A percentile compares a stretch with the other conserved stretches of the same genome.
These are phyloP conservation scores for Licmophora abbreviata DNA, from an alignment of 108 stramenopile genomes.

Conservation along the genomic window DNA sequence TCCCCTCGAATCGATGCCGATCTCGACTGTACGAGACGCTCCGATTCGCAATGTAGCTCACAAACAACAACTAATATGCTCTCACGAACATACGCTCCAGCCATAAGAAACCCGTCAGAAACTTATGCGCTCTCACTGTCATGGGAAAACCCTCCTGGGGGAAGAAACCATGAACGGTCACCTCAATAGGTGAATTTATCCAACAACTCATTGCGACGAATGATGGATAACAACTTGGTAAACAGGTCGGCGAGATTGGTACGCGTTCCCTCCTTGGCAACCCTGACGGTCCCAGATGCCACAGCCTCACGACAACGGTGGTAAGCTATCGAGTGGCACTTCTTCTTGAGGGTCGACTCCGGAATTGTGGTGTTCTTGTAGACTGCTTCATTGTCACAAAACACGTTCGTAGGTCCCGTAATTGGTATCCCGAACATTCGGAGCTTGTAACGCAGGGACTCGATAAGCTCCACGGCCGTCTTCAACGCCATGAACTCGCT, in stretches of 20 bases:
- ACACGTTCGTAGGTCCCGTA: slow-evolving; percentile 25
- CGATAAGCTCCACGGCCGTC: slow-evolving; percentile 15
- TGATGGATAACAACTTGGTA: slow-evolving; percentile 31
- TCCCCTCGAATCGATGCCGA: too few relatives aligned
- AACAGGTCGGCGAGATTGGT: slow-evolving; percentile 37
- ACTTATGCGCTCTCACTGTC: too few relatives aligned
- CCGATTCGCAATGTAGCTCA: too few relatives aligned
- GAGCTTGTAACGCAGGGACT: slow-evolving; percentile 32
- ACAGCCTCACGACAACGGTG: slow-evolving; percentile 26
- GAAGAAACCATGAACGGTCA: too few relatives aligned
- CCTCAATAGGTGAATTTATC: too few relatives aligned
- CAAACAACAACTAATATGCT: too few relatives aligned
- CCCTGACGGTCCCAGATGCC: slow-evolving; percentile 23
- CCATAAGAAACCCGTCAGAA: too few relatives aligned
- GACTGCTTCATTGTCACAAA: slow-evolving; percentile 35
- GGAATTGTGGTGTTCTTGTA: slow-evolving; percentile 23
- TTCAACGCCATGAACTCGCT: slow-evolving; percentile 33
- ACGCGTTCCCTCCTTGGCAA: slow-evolving; percentile 17
- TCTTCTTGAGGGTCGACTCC: slow-evolving; percentile 29
- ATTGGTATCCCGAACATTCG: slow-evolving; percentile 43
- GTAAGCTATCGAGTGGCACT: slow-evolving; percentile 28
- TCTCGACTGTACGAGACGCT: too few relatives aligned
- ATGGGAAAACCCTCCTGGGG: too few relatives aligned
- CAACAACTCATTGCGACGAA: too few relatives aligned
- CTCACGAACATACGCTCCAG: too few relatives aligned